These are phyloP conservation scores for Phytophthora sp. DNA, from an alignment of 352 stramenopile species.

Conservation along the genomic window DNA sequence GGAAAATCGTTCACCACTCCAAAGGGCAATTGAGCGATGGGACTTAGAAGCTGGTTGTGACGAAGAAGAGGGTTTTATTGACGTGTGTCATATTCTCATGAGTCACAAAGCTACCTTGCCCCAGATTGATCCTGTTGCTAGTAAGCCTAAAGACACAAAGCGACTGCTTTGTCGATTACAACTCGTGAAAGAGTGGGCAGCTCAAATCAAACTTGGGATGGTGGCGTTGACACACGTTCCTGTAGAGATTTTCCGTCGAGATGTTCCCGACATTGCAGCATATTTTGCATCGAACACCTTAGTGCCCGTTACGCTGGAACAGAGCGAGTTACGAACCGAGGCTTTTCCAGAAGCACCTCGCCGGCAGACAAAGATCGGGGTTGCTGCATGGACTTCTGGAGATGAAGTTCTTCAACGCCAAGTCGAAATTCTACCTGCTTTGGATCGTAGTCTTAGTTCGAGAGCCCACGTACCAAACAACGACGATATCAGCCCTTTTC, in stretches of 20 bases:
- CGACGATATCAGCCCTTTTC: slow-evolving; percentile 25
- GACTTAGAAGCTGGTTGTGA: slow-evolving; percentile 11
- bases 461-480: neutral
- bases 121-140: neutral
- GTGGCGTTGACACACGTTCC: slow-evolving; percentile 21
- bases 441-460: slow-evolving; percentile 10
- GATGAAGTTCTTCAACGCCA: slow-evolving; percentile 33
- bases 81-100: slow-evolving; percentile 32
- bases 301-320: slow-evolving; percentile 5
- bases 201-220: slow-evolving; percentile 24
- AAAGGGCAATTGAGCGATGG: slow-evolving; percentile 23
- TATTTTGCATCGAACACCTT: slow-evolving; percentile 28
- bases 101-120: slow-evolving; percentile 21
- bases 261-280: slow-evolving; percentile 8
- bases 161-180: slow-evolving; percentile 16
- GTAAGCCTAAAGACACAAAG: slow-evolving; percentile 7
- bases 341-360: slow-evolving; percentile 1
- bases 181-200: slow-evolving; percentile 28
- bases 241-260: slow-evolving; percentile 29
- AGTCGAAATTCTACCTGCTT: slow-evolving; percentile 28
- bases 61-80: slow-evolving; percentile 35
- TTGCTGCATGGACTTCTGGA: slow-evolving; percentile 12
- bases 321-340: slow-evolving; percentile 13
- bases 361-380: slow-evolving; percentile 8
- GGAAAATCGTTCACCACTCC: slow-evolving; percentile 24